Evolutionary conservation across 2,329 filamentous ascomycete genomes (phyloP).

Genomic region (Claviceps sp.): DNA sequence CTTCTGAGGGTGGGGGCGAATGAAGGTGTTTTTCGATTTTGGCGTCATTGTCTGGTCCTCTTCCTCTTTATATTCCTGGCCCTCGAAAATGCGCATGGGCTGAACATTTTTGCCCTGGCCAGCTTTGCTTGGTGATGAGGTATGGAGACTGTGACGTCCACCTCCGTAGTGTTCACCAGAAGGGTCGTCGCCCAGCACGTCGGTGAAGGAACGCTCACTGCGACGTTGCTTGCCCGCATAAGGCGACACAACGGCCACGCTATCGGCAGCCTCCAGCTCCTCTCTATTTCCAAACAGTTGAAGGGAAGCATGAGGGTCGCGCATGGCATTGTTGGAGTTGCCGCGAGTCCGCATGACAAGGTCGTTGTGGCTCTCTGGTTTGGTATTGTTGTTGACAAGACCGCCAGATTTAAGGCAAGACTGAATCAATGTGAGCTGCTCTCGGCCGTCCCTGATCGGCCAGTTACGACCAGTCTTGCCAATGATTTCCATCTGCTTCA

Average conservation of each 20-base stretch:
- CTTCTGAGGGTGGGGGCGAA: constrained; percentile 61
- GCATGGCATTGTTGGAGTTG: constrained; percentile 39
- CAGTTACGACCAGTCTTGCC: constrained; percentile 82
- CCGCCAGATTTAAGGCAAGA: constrained; percentile 41
- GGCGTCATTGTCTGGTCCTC: constrained; percentile 26
- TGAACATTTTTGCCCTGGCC: constrained; percentile 49
- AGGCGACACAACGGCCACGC: constrained; percentile 40
- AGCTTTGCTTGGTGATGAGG: constrained; percentile 33
- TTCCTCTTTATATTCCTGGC: constrained; percentile 29
- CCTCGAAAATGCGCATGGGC: constrained; percentile 50
- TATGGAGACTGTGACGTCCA: constrained; percentile 32
- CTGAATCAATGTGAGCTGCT: constrained; percentile 68
- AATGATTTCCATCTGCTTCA: constrained; percentile 91
- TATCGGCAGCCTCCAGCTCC: constrained; percentile 37
- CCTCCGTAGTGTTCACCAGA: constrained; percentile 30
- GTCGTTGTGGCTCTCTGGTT: constrained; percentile 22
- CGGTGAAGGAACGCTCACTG: constrained; percentile 53
- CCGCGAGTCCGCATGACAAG: constrained; percentile 32
- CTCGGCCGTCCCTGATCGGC: constrained; percentile 80
- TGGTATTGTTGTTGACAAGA: constrained; percentile 16
- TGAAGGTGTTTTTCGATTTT: constrained; percentile 29
- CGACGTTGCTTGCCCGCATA: constrained; percentile 46
- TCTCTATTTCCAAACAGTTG: constrained; percentile 63
- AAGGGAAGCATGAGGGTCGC: constrained; percentile 57
- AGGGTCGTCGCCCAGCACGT: constrained; percentile 51